Base-by-base conservation (phyloP, 2,329 filamentous ascomycete genomes). In the Scedosporium dehoogii region DNA sequence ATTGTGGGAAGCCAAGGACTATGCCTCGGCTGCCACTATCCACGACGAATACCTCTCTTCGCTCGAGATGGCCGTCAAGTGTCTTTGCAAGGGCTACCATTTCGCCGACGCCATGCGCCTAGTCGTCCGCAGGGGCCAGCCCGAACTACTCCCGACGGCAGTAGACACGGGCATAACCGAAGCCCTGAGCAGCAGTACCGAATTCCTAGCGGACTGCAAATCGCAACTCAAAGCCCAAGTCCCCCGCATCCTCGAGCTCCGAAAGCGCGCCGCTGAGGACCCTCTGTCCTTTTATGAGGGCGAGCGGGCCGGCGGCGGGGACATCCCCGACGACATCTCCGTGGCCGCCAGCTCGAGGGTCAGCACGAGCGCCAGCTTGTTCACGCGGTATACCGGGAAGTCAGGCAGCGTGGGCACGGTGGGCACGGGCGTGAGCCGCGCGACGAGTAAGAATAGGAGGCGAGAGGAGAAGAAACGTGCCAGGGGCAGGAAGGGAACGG, bases 391-490 rank as follows among this genome's bases (percentile, higher is more conserved):
- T 75, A 96, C 92, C 0, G 88, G 90, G 64, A 88, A 87, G 64
- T 75, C 79, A 6, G 78, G 78, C 44, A 85, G 81, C 67, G 76
- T 81, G 2, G 86, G 87, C 23, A 92, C 90, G 21, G 81, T 85
- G 1, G 88, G 86, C 21, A 92, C 89, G 12, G 85, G 86, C 33
- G 86, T 89, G 2, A 90, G 86, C 59, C 83, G 92, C 12, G 89
- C 89, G 63, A 96, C 91, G 48, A 89, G 85, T 70, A 96, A 94
- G 79, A 97, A 96, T 71, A 86, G 92, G 60, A 82, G 88, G 25
- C 83, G 92, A 21, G 94, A 99, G 74, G 94, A 99, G 79, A 86
- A 96, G 73, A 99, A 99, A 82, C 86, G 93, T 16, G 94, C 94
- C 0, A 81, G 91, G 6, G 94, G 94, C 25, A 93, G 96, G 73